These are phyloP conservation scores for Pinus taeda DNA, from an alignment of 75 land plant species.

Conservation along the genomic window DNA sequence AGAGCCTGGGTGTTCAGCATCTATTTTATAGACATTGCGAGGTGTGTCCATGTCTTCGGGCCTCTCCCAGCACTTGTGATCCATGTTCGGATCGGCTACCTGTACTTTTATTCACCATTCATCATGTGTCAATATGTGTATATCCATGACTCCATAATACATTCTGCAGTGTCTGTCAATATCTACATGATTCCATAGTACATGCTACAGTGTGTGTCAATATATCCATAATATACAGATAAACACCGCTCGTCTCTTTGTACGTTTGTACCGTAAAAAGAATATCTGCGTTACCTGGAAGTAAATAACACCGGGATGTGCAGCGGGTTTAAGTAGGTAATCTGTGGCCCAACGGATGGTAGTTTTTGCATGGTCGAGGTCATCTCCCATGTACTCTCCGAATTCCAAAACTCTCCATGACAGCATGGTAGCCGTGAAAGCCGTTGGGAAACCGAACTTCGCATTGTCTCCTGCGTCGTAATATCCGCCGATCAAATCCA, in stretches of 20 bases:
- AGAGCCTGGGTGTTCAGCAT: slow-evolving; percentile 50
- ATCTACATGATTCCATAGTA: too few species aligned
- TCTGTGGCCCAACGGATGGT: slow-evolving; percentile 73
- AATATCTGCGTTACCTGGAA: slow-evolving; percentile 26
- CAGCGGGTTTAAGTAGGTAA: slow-evolving; percentile 59
- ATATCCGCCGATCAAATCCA: slow-evolving; percentile 67
- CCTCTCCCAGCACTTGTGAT: slow-evolving; percentile 84
- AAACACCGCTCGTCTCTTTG: too few species aligned
- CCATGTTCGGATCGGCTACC: slow-evolving; percentile 70
- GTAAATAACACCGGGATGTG: slow-evolving; percentile 38
- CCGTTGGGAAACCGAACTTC: slow-evolving; percentile 77
- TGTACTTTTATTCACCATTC: not conserved
- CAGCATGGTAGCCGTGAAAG: slow-evolving; percentile 59
- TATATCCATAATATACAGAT: too few species aligned
- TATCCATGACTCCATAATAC: too few species aligned
- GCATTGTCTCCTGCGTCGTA: slow-evolving; percentile 77
- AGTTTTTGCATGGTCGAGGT: slow-evolving; percentile 34
- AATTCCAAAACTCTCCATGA: slow-evolving; percentile 71
- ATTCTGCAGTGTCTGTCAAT: too few species aligned
- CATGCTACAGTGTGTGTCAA: too few species aligned
- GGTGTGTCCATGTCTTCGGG: too few species aligned
- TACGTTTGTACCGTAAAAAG: too few species aligned
- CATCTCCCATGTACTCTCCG: slow-evolving; percentile 30
- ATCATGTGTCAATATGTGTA: not conserved
- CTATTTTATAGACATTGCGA: slow-evolving; percentile 48